Evolutionary conservation across 768 basidiomycete genomes (phyloP), one percentile per base, ranked within the genome.

Genomic region (Crucibulum laeve): DNA sequence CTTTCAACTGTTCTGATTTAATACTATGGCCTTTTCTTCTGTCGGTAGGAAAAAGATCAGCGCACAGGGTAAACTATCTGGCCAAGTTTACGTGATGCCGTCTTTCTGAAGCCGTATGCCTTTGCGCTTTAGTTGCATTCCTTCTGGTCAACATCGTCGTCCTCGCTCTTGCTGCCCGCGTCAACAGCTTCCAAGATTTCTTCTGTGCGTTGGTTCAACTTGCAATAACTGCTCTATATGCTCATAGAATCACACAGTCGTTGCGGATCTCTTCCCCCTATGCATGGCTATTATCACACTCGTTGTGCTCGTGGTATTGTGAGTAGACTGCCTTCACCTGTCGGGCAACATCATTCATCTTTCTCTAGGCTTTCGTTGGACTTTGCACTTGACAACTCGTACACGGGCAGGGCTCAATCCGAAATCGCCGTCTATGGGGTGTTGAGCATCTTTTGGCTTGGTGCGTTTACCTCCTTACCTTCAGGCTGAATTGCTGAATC

Each of bases 181-280:
- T 83, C 35, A 81, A 81, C 59, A 53, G 61, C 18, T 81, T 76
- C 54, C 75, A 79, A 53, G 75, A 77, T 19, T 83, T 72, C 58
- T 82, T 75, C 63, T 82, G 79, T 81, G 45, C 52, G 76, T 64
- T n/a, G 7, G 23, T 35, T 21, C 34, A 13, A 25, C 22, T 33
- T 14, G 22, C 23, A 25, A 25, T 15, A 33, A 15, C 11, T 14
- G 26, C 17, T 34, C 5, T 23, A 30, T 30, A 19, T 24, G 15
- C 23, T 23, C 32, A n/a, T 43, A 39, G 10, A 44, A 45, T 51
- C 21, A 50, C 38, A 7, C 49, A 81, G 79, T 73, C 54, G 60
- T 75, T 36, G 80, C 80, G 4, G 79, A 81, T 59, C 56, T 78
- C 18, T 79, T 80, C 54, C 80, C 80, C n/a, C 63, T 81, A 43